Conservation (phyloP, 306 rosid genomes). For the Abrus pulchellus region DNA sequence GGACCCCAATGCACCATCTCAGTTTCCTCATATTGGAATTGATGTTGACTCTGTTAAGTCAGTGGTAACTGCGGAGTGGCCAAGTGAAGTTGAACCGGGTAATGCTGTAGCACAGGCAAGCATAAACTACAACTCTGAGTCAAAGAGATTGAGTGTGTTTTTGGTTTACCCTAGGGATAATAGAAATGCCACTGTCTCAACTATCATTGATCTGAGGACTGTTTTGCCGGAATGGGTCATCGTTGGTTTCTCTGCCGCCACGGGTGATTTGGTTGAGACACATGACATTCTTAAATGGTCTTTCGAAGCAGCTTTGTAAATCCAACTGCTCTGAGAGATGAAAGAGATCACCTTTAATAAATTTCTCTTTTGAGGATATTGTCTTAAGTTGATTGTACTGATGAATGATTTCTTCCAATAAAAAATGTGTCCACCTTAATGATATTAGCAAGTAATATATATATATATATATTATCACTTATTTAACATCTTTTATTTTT, state of each 20-base stretch:
- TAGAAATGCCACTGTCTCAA: not conserved
- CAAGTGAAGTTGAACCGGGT: not conserved
- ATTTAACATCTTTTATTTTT: too few relatives aligned
- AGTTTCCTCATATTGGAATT: constrained; percentile 52
- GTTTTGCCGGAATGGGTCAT: constrained; percentile 49
- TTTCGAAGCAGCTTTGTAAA: constrained; percentile 38
- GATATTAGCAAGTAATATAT: too few relatives aligned
- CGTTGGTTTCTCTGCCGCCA: constrained; percentile 52
- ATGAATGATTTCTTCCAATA: not conserved
- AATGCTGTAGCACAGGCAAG: constrained; percentile 22
- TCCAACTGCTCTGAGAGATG: not conserved
- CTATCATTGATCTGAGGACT: constrained; percentile 41
- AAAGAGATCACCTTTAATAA: not conserved
- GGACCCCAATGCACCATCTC: constrained; percentile 7
- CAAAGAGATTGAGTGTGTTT: constrained; percentile 37
- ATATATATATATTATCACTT: too few relatives aligned
- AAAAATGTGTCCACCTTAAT: not conserved
- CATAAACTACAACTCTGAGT: constrained; percentile 48
- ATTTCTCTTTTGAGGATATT: not conserved
- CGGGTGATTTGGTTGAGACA: constrained; percentile 46
- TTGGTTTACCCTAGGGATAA: constrained; percentile 1
- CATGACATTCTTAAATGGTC: constrained; percentile 45
- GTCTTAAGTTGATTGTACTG: not conserved
- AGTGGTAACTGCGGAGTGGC: constrained; percentile 25
- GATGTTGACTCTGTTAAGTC: constrained; percentile 46